Base-by-base conservation (phyloP, 768 basidiomycete species). In the Candolleomyces efflorescens region DNA sequence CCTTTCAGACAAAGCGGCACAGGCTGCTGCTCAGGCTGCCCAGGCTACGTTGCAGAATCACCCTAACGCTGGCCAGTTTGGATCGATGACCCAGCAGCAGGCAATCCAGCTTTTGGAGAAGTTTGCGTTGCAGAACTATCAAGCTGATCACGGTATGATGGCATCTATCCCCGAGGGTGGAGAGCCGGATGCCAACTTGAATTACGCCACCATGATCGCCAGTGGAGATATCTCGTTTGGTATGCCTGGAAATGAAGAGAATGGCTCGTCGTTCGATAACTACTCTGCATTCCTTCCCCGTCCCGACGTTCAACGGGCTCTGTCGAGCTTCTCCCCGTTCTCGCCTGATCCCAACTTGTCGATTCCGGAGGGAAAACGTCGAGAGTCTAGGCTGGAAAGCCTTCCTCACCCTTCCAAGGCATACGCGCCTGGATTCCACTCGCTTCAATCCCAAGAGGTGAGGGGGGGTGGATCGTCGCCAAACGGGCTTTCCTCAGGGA, bases 21-120 rank as follows among this genome's bases (percentile, higher is more conserved):
- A 93, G 68, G 92, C 92, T 3, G 92, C 92, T 17, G 92, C 90
- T 7, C 90, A 92, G 64, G 86, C 85, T 13, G 85, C 89, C 7
- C 90, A 92, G 67, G 83, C 86, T 13, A 87, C 87, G 23, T 85
- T 89, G 39, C 71, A 89, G 49, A 85, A 89, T 56, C 61, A 64
- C 41, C 76, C 78, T 44, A 75, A 69, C 53, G 59, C 66, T 23
- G 50, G 60, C 68, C 24, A 66, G 67, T 15, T 22, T 17, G 57
- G 57, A 17, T 62, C 74, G 37, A 69, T 89, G 63, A 81, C 82
- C 5, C 78, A 81, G 51, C 86, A 89, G 56, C 86, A 88, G 63
- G 83, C 86, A 6, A 60, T 86, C 43, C 78, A 82, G 58, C 70
- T 89, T 26, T 63, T 89, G 55, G 83, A 87, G 62, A 83, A 81